A percentile compares a stretch with the other conserved stretches of the same genome.
phyloP scores from a whole-genome alignment of 2,329 filamentous ascomycete species.

The Pseudogymnoascus sp. region DNA sequence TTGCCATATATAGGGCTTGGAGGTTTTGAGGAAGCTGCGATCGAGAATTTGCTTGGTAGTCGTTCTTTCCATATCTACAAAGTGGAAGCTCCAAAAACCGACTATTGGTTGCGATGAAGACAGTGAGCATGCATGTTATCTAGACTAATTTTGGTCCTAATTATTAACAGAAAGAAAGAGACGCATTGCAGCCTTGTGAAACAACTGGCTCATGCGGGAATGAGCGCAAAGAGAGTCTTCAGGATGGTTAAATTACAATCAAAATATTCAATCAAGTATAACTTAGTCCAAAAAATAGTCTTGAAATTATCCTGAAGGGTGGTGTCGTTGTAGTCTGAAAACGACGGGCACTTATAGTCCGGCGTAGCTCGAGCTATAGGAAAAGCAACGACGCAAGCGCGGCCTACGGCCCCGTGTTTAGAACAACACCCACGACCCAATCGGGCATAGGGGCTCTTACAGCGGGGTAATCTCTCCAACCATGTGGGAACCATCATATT shows the following conservation, averaged over 20 bases:
- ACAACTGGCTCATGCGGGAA: neutral
- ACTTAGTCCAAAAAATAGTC: neutral
- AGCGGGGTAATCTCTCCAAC: neutral
- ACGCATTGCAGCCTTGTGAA: neutral
- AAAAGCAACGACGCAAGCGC: neutral
- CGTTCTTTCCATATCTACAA: no score
- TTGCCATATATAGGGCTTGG: slow-evolving; percentile 21
- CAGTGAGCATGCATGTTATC: no score
- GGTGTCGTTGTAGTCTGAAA: neutral
- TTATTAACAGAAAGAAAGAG: neutral
- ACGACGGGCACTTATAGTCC: neutral
- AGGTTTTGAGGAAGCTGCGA: slow-evolving; percentile 19
- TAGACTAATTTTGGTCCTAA: no score
- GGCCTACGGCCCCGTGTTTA: neutral
- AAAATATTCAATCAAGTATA: neutral
- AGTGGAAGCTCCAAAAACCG: neutral
- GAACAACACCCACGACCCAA: neutral
- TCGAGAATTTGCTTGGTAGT: no score
- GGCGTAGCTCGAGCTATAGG: neutral
- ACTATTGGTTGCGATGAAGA: no score
- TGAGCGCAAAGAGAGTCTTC: neutral
- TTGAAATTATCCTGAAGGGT: neutral
- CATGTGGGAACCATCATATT: neutral
- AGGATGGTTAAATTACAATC: neutral
- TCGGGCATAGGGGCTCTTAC: neutral